Percentiles rank a stretch among this genome's conserved stretches.
Evolutionary conservation across 305 asterid genomes (phyloP).

Genomic region (Caryopteris hybrid): DNA sequence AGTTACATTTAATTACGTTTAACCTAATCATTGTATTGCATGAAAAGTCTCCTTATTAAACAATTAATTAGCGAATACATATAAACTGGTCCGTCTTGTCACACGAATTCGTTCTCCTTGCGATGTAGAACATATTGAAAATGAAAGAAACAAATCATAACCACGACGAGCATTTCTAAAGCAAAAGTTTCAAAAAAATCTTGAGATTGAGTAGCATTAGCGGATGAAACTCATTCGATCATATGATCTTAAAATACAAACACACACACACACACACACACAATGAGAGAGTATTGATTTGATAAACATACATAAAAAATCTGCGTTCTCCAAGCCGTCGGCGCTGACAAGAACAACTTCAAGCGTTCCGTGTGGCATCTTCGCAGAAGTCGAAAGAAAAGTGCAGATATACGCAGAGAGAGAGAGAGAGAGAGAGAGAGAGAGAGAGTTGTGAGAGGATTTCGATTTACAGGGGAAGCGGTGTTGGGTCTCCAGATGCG

Average conservation of each 20-base stretch:
- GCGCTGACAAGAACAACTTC: conserved; percentile 70
- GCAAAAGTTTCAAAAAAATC: neutral
- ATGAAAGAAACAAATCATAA: neutral
- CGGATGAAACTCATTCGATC: neutral
- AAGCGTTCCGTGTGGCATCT: conserved; percentile 72
- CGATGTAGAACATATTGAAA: neutral
- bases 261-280: neutral
- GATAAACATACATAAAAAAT: conserved; percentile 48
- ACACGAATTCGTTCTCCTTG: no score
- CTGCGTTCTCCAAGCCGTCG: conserved; percentile 56
- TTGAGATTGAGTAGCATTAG: neutral
- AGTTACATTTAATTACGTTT: neutral
- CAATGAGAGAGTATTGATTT: neutral
- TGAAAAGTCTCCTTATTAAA: neutral
- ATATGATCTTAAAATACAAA: neutral
- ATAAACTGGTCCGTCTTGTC: neutral
- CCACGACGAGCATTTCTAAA: neutral
- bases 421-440: neutral
- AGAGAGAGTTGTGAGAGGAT: neutral
- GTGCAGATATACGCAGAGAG: neutral
- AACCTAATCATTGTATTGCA: neutral
- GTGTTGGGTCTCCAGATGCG: conserved; percentile 4
- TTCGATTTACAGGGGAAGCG: conserved; percentile 3
- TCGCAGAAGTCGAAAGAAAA: neutral
- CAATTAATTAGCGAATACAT: neutral